These are phyloP conservation scores for Syzygium aqueum DNA, from an alignment of 345 rosid genomes.

Conservation along the genomic window DNA sequence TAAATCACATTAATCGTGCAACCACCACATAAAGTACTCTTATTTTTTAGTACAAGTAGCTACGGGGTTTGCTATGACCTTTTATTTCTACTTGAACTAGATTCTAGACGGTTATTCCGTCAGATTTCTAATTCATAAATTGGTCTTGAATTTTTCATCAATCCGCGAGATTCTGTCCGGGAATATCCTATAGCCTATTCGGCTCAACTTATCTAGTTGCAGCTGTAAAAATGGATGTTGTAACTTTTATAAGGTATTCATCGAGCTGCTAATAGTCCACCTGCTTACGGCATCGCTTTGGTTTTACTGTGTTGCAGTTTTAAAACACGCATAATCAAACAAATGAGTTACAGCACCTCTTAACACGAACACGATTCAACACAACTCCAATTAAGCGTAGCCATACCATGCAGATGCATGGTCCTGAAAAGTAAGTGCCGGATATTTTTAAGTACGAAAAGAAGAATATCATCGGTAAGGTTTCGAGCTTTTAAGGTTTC, in stretches of 20 bases:
- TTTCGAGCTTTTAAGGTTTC: too few species aligned
- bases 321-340: not conserved
- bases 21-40: not conserved
- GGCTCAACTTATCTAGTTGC: not conserved
- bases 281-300: not conserved
- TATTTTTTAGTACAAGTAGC: too few species aligned
- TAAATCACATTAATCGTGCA: not conserved
- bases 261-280: not conserved
- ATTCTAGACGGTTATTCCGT: fast-evolving
- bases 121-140: not conserved
- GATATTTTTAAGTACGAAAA: too few species aligned
- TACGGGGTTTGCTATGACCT: too few species aligned
- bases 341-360: not conserved
- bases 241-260: not conserved
- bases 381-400: too few species aligned
- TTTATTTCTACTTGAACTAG: not conserved
- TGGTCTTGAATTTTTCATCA: not conserved
- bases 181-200: not conserved
- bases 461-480: too few species aligned
- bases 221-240: not conserved
- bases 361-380: too few species aligned
- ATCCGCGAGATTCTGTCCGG: not conserved
- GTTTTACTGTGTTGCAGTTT: not conserved
- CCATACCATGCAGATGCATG: too few species aligned
- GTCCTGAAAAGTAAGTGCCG: too few species aligned